Conservation (phyloP, 768 basidiomycete genomes). For the Tephrocybe sp. region DNA sequence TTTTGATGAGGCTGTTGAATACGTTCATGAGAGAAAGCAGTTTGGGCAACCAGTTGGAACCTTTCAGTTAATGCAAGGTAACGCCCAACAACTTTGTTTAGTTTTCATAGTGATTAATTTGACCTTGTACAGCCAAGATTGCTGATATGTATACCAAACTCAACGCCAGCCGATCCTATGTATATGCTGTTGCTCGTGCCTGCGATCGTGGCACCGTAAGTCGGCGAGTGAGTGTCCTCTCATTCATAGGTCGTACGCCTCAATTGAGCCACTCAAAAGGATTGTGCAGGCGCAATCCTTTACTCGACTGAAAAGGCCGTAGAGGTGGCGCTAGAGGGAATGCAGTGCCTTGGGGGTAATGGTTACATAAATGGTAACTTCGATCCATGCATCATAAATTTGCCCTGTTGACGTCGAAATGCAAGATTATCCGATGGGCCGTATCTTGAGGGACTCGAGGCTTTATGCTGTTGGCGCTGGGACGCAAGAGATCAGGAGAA, state of each 20-base stretch:
- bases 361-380: constrained; percentile 87
- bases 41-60: constrained; percentile 86
- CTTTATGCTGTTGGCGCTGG: constrained; percentile 96
- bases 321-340: constrained; percentile 87
- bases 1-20: constrained; percentile 84
- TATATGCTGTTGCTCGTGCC: constrained; percentile 89
- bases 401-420: neutral
- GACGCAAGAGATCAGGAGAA: constrained; percentile 91
- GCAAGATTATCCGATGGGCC: constrained; percentile 88
- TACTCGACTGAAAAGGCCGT: constrained; percentile 92
- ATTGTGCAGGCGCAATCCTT: constrained; percentile 92
- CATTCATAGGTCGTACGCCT: neutral
- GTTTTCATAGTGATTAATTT: constrained; percentile 11
- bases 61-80: constrained; percentile 96
- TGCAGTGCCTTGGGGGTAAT: constrained; percentile 94
- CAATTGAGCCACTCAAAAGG: constrained; percentile 43
- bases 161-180: constrained; percentile 84
- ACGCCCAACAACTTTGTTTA: constrained; percentile 17
- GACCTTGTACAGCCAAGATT: constrained; percentile 57
- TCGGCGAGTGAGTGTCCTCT: constrained; percentile 55
- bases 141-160: constrained; percentile 96
- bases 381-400: constrained; percentile 9
- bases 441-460: constrained; percentile 83
- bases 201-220: constrained; percentile 82
- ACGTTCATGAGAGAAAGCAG: constrained; percentile 92